These are phyloP conservation scores for Breviolum minutum DNA, from an alignment of 73 alveolate genomes.

Conservation along the genomic window DNA sequence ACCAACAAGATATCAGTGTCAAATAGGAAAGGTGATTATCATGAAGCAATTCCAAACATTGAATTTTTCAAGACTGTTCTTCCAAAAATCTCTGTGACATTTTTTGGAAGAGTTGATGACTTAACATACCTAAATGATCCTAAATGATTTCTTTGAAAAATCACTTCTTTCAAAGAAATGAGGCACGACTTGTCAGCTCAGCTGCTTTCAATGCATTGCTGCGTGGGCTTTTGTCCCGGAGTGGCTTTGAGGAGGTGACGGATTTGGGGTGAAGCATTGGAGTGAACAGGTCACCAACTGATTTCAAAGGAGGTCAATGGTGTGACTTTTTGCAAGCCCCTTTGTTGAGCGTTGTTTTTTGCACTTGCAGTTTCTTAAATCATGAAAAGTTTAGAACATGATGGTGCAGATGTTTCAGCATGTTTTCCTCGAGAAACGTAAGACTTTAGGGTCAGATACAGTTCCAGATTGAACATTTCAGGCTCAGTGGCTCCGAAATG, in stretches of 20 bases:
- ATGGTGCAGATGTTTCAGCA: too few relatives aligned
- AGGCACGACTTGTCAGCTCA: conserved; percentile 65
- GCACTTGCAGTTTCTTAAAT: too few relatives aligned
- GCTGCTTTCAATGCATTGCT: conserved; percentile 78
- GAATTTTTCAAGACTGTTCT: too few relatives aligned
- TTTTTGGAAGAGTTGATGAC: not conserved
- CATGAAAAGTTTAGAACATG: too few relatives aligned
- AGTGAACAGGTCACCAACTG: not conserved
- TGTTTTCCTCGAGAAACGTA: not conserved
- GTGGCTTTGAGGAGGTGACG: conserved; percentile 46
- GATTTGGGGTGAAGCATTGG: too few relatives aligned
- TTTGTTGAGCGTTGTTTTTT: not conserved
- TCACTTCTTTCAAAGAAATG: not conserved
- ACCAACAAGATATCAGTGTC: too few relatives aligned
- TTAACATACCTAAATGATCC: too few relatives aligned
- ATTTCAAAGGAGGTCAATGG: not conserved
- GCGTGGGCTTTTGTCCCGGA: conserved; percentile 92
- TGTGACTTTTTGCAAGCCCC: not conserved
- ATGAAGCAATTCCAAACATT: too few relatives aligned
- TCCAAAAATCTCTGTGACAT: too few relatives aligned
- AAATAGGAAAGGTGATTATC: too few relatives aligned
- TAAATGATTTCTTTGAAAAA: too few relatives aligned
- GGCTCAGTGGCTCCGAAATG: conserved; percentile 94
- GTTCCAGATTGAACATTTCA: not conserved
- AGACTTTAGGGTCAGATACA: not conserved